Evolutionary conservation across 208 protist species (phyloP), one percentile per base, ranked within the genome.

Genomic region (Wallacemonas sp.): DNA sequence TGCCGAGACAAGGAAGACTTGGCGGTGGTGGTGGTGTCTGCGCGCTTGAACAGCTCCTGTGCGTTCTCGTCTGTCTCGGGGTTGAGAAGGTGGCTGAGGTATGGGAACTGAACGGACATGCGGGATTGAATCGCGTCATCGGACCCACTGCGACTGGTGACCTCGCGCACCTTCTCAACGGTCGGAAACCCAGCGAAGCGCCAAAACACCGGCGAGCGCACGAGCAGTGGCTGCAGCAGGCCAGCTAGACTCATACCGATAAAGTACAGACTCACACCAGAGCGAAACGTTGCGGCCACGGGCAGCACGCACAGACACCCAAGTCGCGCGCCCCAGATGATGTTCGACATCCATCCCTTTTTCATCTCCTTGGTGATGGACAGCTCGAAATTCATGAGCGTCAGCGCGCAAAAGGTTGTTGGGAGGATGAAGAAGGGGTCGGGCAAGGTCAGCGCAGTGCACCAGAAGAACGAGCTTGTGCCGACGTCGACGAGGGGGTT

Each of bases 181-280:
- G 27, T 32, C 26, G 91, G 88, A 55, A 96, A 92, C 26, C 77
- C 56, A 52, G 90, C 74, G 32, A 62, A 66, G 36, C 55, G 62
- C 23, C 88, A 78, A 54, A 95, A 91, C 26, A 29, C 23, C 6
- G 47, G 36, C 12, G 66, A 56, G 16, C 88, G 79, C 52, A 96
- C 57, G 17, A 95, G 78, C 33, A 92, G 27, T 14, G 92, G 88
- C 64, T 95, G 92, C 44, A 95, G 58, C 30, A 96, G 67, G 24
- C 92, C 92, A 11, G 80, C 75, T 5, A 87, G 47, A 60, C 80
- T 92, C 85, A 96, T 92, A 41, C 92, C 89, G 14, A 96, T 36
- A 55, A 90, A 89, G 72, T 92, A 96, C n/a, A 96, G 83, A 30
- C 81, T 88, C 27, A 96, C 90, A 1, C 90, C 90, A 16, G 84